Evolutionary conservation across 352 stramenopile genomes (phyloP).

Genomic region (Globisporangium parvum): DNA sequence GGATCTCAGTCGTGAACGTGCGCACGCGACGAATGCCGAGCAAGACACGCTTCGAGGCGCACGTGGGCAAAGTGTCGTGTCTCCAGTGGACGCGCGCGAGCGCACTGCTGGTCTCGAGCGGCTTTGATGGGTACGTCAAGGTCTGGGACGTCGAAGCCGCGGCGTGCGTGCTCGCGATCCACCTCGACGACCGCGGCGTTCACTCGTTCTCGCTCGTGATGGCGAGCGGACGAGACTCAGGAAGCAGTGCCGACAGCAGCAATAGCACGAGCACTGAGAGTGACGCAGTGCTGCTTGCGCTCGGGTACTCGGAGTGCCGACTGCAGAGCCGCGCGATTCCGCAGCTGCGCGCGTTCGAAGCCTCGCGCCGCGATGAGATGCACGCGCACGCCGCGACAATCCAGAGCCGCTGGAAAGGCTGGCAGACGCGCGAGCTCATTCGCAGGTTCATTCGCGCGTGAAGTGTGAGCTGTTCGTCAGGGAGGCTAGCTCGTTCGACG

Average conservation of each 20-base stretch:
- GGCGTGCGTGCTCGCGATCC: conserved; percentile 27
- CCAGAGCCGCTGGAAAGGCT: conserved; percentile 55
- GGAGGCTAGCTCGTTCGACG: too few relatives aligned
- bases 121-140: conserved; percentile 58
- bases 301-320: conserved; percentile 34
- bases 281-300: conserved; percentile 19
- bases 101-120: conserved; percentile 38
- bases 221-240: not conserved
- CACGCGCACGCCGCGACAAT: conserved; percentile 32
- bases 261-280: not conserved
- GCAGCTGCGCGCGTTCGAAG: conserved; percentile 38
- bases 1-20: conserved; percentile 43
- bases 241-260: not conserved
- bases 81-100: conserved; percentile 44
- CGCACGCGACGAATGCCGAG: conserved; percentile 10
- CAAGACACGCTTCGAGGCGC: conserved; percentile 39
- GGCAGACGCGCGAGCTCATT: conserved; percentile 42
- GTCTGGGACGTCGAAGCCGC: conserved; percentile 40
- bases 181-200: conserved; percentile 42
- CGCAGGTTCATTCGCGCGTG: conserved; percentile 31
- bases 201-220: conserved; percentile 28
- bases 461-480: not conserved
- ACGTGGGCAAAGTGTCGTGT: conserved; percentile 41
- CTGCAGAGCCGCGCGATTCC: conserved; percentile 31
- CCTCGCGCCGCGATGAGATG: conserved; percentile 23